These are phyloP conservation scores for Sporothrix protearum DNA, from an alignment of 2,329 filamentous ascomycete genomes.

Conservation along the genomic window DNA sequence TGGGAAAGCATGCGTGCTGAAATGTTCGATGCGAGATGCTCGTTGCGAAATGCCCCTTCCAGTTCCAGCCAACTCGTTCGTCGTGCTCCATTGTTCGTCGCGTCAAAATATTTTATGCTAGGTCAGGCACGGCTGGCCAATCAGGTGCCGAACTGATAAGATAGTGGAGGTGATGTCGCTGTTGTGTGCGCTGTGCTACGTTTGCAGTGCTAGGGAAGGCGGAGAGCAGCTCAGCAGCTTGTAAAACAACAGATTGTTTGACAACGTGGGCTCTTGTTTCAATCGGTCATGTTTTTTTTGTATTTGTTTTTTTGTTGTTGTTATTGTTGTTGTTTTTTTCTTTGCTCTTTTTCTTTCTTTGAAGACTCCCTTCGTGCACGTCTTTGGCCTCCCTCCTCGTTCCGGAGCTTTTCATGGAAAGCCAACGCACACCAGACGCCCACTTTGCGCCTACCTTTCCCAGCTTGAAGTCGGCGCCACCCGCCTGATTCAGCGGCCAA, in stretches of 20 bases:
- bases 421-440: neutral
- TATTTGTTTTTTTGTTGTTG: neutral
- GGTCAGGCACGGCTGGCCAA: slow-evolving; percentile 22
- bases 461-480: slow-evolving; percentile 16
- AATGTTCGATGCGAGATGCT: neutral
- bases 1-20: neutral
- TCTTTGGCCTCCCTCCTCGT: neutral
- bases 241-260: neutral
- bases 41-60: neutral
- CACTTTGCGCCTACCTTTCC: neutral
- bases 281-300: neutral
- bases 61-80: neutral
- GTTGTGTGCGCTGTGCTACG: neutral
- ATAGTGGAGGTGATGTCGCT: slow-evolving; percentile 1
- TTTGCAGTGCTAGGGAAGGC: neutral
- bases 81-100: slow-evolving; percentile 6
- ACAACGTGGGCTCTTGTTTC: neutral
- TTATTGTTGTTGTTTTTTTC: neutral
- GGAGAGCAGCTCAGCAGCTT: neutral
- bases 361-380: neutral
- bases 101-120: slow-evolving; percentile 26
- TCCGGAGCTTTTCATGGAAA: neutral
- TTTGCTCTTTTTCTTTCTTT: neutral
- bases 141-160: slow-evolving; percentile 25
- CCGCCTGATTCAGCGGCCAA: slow-evolving; percentile 23